phyloP scores from a whole-genome alignment of 331 rosid species.

The Cucumis variabilis region DNA sequence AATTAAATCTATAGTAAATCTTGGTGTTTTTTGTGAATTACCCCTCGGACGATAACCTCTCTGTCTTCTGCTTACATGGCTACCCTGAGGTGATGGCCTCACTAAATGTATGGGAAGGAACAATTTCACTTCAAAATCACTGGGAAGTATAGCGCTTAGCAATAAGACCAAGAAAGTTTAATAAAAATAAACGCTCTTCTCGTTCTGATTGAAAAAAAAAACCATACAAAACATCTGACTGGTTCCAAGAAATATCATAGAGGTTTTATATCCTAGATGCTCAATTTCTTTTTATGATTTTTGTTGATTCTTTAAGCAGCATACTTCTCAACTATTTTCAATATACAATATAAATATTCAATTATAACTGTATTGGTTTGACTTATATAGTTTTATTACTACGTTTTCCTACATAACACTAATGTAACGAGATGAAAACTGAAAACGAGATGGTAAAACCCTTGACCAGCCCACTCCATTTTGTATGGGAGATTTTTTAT shows the following conservation, averaged over 20 bases:
- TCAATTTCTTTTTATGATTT: background rate
- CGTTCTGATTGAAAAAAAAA: background rate
- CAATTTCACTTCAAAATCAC: background rate
- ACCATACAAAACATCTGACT: background rate
- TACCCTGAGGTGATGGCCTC: background rate
- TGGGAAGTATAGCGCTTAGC: background rate
- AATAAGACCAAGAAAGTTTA: background rate
- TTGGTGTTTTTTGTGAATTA: background rate
- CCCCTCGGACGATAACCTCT: background rate
- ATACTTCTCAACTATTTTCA: background rate
- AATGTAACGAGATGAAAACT: background rate
- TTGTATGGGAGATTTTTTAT: background rate
- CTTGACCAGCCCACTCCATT: background rate
- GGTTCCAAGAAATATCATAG: background rate
- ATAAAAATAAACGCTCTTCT: background rate
- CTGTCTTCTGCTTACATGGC: background rate
- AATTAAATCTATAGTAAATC: background rate
- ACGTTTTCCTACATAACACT: background rate
- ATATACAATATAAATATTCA: background rate
- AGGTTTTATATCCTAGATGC: background rate
- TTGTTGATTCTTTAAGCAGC: background rate
- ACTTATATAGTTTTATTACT: background rate
- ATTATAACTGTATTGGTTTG: background rate
- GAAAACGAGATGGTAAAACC: background rate
- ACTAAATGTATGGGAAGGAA: background rate